Base-by-base conservation (phyloP, 179 eudicot species). In the Amaranthus tricolor region DNA sequence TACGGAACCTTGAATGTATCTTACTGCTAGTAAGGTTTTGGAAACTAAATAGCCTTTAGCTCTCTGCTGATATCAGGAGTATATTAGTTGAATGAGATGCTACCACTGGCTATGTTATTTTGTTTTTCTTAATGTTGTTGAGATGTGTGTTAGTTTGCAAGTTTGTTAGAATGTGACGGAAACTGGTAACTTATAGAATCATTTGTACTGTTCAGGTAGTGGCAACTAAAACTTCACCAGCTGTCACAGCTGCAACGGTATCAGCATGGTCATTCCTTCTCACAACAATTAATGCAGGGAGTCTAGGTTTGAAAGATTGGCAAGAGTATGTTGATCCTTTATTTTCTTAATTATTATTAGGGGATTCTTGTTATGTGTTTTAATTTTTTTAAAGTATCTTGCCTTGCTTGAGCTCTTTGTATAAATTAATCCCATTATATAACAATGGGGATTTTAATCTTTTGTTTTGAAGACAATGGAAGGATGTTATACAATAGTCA, bases 201-300 rank as follows among this genome's bases (percentile, higher is more conserved):
- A 13, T 58, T 40, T 73, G 31, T 2, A 70, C 75, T 75, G 76
- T 70, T 76, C 88, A 95, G 99, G 93, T 89, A 15, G 88, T 88
- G 70, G 86, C 90, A 40, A 79, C 79, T 69, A 93, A 90, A 81
- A 90, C 92, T 52, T 79, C 95, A 12, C 88, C 93, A 9, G 85
- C 84, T 72, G 60, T 90, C 49, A 87, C 87, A 69, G 68, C 97
- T 73, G 85, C 91, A 58, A 87, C 83, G 84, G 91, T 95, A 47
- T 89, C 97, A 63, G 85, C 99, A 15, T 95, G 99, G 99, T 81
- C 99, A 14, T 93, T 95, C 78, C 96, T 95, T 62, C 93, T 95
- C 65, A 90, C 97, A 16, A 86, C 97, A 15, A 64, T 83, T 68
- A 84, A 88, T 77, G 76, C 86, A 4, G 67, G 91, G 88, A 82